phyloP scores from a whole-genome alignment of 2,329 filamentous ascomycete species.

The Diaporthe velutina region DNA sequence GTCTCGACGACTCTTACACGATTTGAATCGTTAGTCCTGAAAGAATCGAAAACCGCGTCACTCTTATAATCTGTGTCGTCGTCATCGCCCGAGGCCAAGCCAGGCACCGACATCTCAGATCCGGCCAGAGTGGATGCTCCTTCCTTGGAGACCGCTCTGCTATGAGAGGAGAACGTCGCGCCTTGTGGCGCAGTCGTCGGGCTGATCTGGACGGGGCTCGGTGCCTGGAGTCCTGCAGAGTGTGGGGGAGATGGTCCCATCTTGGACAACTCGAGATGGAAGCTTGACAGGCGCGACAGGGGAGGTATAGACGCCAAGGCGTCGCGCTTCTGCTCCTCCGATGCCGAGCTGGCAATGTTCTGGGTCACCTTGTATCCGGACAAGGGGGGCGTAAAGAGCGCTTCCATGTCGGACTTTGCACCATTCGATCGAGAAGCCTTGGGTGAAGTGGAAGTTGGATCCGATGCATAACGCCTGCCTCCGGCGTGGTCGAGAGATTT shows the following conservation, averaged over 20 bases:
- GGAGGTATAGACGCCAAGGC: slow-evolving; percentile 69
- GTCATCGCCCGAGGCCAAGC: slow-evolving; percentile 77
- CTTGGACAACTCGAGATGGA: slow-evolving; percentile 66
- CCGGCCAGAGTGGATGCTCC: slow-evolving; percentile 75
- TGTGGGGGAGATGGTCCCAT: slow-evolving; percentile 58
- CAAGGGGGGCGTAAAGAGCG: slow-evolving; percentile 44
- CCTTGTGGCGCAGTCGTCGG: slow-evolving; percentile 50
- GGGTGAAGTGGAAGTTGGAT: slow-evolving; percentile 56
- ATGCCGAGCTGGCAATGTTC: slow-evolving; percentile 45
- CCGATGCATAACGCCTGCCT: slow-evolving; percentile 67
- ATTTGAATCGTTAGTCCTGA: slow-evolving; percentile 78
- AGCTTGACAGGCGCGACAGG: slow-evolving; percentile 65
- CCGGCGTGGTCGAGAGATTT: slow-evolving; percentile 56
- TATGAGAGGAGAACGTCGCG: slow-evolving; percentile 54
- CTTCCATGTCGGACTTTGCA: slow-evolving; percentile 46
- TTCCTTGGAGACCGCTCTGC: slow-evolving; percentile 57
- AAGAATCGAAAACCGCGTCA: slow-evolving; percentile 82
- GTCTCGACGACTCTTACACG: slow-evolving; percentile 77
- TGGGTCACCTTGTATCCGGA: slow-evolving; percentile 46
- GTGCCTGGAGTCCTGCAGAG: slow-evolving; percentile 52
- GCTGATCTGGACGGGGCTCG: slow-evolving; percentile 56
- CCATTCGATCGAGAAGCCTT: slow-evolving; percentile 42
- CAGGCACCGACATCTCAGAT: slow-evolving; percentile 77
- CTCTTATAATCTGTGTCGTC: slow-evolving; percentile 85
- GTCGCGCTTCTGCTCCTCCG: slow-evolving; percentile 56